Evolutionary conservation across 768 basidiomycete genomes (phyloP).

Genomic region (Lactifluus rugatus): DNA sequence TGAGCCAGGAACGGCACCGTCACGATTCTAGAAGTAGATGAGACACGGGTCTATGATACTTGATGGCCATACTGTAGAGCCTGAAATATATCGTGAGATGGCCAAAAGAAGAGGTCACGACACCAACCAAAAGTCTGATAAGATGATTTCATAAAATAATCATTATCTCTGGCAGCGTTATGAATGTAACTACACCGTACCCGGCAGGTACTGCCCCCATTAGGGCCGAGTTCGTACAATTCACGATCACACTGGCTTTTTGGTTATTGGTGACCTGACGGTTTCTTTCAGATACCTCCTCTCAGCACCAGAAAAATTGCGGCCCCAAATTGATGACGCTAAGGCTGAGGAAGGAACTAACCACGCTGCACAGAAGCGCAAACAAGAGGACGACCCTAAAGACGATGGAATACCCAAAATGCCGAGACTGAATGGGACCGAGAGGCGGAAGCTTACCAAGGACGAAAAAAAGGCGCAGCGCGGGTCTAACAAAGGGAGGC

Average conservation of each 20-base stretch:
- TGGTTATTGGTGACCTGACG: background rate
- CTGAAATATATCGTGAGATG: background rate
- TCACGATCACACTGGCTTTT: too few relatives aligned
- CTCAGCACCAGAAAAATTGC: constrained; percentile 16
- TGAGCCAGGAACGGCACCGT: background rate
- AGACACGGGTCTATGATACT: background rate
- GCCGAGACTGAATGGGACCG: constrained; percentile 26
- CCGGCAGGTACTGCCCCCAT: constrained; percentile 43
- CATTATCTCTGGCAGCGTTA: background rate
- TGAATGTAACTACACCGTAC: constrained; percentile 5
- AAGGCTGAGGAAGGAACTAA: constrained; percentile 53
- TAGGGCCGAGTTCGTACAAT: constrained; percentile 38
- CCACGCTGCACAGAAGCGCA: constrained; percentile 21
- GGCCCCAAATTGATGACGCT: constrained; percentile 40
- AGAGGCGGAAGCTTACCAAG: constrained; percentile 40
- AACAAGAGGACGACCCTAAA: constrained; percentile 15
- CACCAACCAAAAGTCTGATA: background rate
- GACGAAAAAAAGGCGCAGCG: constrained; percentile 63
- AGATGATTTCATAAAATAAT: background rate
- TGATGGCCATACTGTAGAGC: too few relatives aligned
- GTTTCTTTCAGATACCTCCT: constrained; percentile 32
- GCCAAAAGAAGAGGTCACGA: background rate
- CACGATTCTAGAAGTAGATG: background rate
- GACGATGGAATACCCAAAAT: constrained; percentile 24
- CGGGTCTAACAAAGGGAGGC: constrained; percentile 77